These are phyloP conservation scores for Saccharomyces hybrid DNA, from an alignment of 1,139 yeast species.

Conservation along the genomic window DNA sequence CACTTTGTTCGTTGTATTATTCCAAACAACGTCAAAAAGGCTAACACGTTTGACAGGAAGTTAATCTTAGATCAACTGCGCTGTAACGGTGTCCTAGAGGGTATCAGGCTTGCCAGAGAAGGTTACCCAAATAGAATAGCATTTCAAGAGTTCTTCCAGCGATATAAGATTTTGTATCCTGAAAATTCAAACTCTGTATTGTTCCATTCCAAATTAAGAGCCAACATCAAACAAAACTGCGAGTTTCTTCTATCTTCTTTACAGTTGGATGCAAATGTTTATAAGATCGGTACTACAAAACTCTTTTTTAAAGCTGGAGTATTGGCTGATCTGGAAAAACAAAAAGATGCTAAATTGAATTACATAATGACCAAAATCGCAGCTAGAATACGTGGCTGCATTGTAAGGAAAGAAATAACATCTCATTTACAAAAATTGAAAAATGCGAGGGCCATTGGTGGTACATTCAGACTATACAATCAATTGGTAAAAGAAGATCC, in stretches of 20 bases:
- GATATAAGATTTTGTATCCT: constrained; percentile 58
- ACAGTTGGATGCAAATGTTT: constrained; percentile 54
- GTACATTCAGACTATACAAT: constrained; percentile 51
- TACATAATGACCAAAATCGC: constrained; percentile 56
- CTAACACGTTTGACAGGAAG: constrained; percentile 63
- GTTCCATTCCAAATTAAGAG: constrained; percentile 33
- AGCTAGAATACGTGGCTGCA: constrained; percentile 57
- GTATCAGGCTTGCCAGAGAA: constrained; percentile 91
- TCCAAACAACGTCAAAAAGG: constrained; percentile 72
- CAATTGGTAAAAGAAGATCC: constrained; percentile 55
- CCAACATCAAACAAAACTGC: constrained; percentile 47
- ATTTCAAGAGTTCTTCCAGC: constrained; percentile 67
- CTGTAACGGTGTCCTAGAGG: constrained; percentile 97
- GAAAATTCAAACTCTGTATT: neutral
- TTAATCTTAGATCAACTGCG: constrained; percentile 83
- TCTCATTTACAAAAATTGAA: constrained; percentile 52
- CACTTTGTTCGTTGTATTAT: constrained; percentile 94
- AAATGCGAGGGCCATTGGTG: constrained; percentile 63
- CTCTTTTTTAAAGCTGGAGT: constrained; percentile 93
- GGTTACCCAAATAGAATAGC: constrained; percentile 92
- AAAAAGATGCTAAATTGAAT: constrained; percentile 60
- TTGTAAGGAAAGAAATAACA: constrained; percentile 48
- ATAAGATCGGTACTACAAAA: constrained; percentile 72
- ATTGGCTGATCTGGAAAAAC: constrained; percentile 74
- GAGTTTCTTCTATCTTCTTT: constrained; percentile 58